Percentiles rank a stretch among this genome's conserved stretches.
phyloP scores from a whole-genome alignment of 2,329 filamentous ascomycete species.

The Cladophialophora chaetospira region DNA sequence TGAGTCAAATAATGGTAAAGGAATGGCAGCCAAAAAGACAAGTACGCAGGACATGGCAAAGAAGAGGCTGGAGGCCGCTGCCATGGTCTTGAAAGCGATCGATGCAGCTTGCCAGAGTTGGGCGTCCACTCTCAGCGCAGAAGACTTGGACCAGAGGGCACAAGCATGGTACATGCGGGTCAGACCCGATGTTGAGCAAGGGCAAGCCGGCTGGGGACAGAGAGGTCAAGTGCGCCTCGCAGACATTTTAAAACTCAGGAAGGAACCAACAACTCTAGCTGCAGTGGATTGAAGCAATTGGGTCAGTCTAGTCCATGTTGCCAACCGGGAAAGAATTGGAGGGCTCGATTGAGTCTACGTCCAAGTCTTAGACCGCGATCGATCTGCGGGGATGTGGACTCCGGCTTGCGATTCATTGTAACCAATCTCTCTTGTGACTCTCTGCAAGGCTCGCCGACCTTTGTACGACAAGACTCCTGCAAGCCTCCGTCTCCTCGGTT shows the following conservation, averaged over 20 bases:
- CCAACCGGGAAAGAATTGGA: no score
- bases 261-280: no score
- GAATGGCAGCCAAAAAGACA: conserved; percentile 37
- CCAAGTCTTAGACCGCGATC: no score
- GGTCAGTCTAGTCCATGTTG: no score
- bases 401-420: no score
- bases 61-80: conserved; percentile 70
- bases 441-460: no score
- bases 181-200: conserved; percentile 73
- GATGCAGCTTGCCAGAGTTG: conserved; percentile 74
- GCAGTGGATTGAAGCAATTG: no score
- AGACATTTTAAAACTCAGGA: conserved; percentile 65
- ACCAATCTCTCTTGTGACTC: no score
- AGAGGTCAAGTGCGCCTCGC: conserved; percentile 70
- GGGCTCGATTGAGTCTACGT: no score
- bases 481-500: no score
- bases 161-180: conserved; percentile 82
- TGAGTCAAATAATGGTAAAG: background rate
- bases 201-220: conserved; percentile 78
- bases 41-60: conserved; percentile 59
- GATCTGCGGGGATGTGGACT: no score
- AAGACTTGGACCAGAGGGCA: conserved; percentile 73
- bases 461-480: no score
- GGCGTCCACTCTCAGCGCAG: conserved; percentile 61
- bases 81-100: conserved; percentile 68